Evolutionary conservation across 2,329 filamentous ascomycete genomes (phyloP).

Genomic region (Alternaria triticina): DNA sequence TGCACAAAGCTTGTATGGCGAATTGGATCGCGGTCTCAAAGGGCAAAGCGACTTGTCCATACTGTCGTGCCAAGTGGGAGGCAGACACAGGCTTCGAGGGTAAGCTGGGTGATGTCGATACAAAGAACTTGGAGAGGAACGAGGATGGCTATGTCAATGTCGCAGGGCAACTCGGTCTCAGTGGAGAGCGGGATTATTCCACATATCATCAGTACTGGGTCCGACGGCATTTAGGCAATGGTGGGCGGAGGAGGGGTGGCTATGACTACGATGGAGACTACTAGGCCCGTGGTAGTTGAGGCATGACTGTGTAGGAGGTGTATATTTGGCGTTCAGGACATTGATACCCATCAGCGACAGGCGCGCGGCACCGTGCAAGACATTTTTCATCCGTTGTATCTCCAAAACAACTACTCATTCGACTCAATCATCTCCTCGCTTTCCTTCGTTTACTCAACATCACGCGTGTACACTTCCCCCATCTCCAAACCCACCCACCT

Average conservation of each 20-base stretch:
- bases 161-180: conserved; percentile 65
- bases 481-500: background rate
- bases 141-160: conserved; percentile 68
- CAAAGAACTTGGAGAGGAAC: conserved; percentile 50
- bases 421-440: background rate
- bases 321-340: conserved; percentile 4
- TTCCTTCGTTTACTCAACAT: background rate
- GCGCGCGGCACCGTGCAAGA: background rate
- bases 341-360: background rate
- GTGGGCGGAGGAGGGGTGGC: conserved; percentile 2
- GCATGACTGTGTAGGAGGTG: background rate
- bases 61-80: conserved; percentile 65
- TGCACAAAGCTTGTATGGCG: conserved; percentile 65
- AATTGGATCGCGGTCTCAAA: conserved; percentile 53
- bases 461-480: background rate
- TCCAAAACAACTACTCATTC: background rate
- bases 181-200: conserved; percentile 50
- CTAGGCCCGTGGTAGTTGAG: background rate
- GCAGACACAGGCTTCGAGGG: conserved; percentile 50
- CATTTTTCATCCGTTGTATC: background rate
- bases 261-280: background rate
- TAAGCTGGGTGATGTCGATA: conserved; percentile 52
- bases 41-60: conserved; percentile 63
- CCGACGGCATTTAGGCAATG: conserved; percentile 13
- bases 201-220: conserved; percentile 38